Evolutionary conservation across 768 basidiomycete species (phyloP).

Genomic region (Mycena sanguinolenta): DNA sequence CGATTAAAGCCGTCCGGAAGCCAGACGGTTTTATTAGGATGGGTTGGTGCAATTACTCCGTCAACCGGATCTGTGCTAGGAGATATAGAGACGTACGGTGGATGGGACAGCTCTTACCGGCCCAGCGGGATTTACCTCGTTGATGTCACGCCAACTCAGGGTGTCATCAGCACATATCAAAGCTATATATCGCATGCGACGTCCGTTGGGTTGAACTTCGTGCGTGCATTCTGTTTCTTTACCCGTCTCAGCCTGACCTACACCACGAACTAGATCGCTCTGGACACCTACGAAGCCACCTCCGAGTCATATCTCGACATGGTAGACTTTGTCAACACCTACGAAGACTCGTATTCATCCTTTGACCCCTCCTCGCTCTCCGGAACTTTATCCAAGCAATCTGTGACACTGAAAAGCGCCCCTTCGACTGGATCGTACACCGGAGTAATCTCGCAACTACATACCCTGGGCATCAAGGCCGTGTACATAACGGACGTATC

Average conservation of each 20-base stretch:
- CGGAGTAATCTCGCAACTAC: conserved; percentile 23
- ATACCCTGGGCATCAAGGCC: conserved; percentile 17
- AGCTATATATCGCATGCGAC: conserved; percentile 22
- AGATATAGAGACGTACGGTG: conserved; percentile 31
- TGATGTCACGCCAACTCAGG: conserved; percentile 1
- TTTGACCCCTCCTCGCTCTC: conserved; percentile 23
- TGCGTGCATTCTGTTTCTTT: not conserved
- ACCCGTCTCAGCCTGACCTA: not conserved
- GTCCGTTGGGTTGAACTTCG: conserved; percentile 26
- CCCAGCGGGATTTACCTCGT: conserved; percentile 30
- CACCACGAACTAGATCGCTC: conserved; percentile 1
- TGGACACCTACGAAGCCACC: conserved; percentile 16
- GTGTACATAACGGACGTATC: conserved; percentile 27
- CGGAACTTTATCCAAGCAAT: conserved; percentile 28
- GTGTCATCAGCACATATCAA: conserved; percentile 4
- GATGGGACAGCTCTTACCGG: conserved; percentile 20
- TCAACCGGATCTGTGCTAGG: not conserved
- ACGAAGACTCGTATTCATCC: conserved; percentile 25
- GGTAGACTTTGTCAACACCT: too few relatives aligned
- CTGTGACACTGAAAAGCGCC: conserved; percentile 10
- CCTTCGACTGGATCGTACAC: conserved; percentile 11
- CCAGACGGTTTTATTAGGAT: conserved; percentile 16
- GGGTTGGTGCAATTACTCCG: conserved; percentile 23
- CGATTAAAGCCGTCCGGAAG: not conserved
- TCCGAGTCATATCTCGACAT: conserved; percentile 7